These are phyloP conservation scores for Salix koriyanagi DNA, from an alignment of 345 rosid genomes.

Conservation along the genomic window DNA sequence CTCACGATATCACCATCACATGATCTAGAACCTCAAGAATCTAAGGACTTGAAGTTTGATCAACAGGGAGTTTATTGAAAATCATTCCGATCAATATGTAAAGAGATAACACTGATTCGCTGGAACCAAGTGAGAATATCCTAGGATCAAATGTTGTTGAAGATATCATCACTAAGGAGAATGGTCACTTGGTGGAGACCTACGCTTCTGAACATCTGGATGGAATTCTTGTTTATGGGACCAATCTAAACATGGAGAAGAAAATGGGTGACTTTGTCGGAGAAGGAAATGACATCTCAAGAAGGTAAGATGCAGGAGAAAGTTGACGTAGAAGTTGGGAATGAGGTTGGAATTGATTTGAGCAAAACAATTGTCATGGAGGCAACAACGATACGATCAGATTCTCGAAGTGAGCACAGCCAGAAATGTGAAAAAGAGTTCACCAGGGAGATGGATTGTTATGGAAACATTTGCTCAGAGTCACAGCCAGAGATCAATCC, in stretches of 20 bases:
- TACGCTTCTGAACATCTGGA: not conserved
- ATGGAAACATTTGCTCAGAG: constrained; percentile 8
- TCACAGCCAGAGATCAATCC: constrained; percentile 10
- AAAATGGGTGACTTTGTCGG: not conserved
- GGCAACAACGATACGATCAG: not conserved
- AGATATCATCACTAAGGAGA: constrained; percentile 7
- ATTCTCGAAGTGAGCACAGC: constrained; percentile 2
- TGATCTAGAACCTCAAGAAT: constrained; percentile 20
- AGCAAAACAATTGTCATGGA: not conserved
- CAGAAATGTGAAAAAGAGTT: constrained; percentile 14
- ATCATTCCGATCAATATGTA: not conserved
- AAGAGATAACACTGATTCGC: constrained; percentile 2
- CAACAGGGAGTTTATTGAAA: constrained; percentile 10
- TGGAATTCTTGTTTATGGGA: constrained; percentile 10
- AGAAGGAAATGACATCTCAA: constrained; percentile 1
- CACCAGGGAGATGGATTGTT: constrained; percentile 7
- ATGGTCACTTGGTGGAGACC: constrained; percentile 8
- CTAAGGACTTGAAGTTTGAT: constrained; percentile 8
- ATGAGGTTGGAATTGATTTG: constrained; percentile 4
- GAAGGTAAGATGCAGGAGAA: constrained; percentile 17
- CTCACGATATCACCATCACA: constrained; percentile 3
- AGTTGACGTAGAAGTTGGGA: constrained; percentile 8
- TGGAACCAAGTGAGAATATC: not conserved
- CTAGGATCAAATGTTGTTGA: constrained; percentile 14
- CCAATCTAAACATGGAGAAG: constrained; percentile 2